Percentiles rank a stretch among this genome's conserved stretches.
Conservation (phyloP, 202 grass and related monocot genomes). For the Sporobolus alterniflorus region DNA sequence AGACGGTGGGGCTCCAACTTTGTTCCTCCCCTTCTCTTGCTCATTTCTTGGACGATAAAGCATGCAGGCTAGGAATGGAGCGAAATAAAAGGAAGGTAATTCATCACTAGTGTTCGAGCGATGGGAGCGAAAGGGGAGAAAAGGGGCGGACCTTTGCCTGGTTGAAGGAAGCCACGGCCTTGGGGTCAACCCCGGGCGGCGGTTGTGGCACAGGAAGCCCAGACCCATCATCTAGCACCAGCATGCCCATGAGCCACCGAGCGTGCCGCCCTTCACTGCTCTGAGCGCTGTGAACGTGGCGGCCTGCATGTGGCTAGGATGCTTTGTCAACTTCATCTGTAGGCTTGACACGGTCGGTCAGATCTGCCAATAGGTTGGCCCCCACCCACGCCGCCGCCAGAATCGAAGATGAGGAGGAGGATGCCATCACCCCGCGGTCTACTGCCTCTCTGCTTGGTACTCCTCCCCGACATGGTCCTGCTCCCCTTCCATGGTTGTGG, state of each 20-base stretch:
- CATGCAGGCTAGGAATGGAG: slow-evolving; percentile 19
- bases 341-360: slow-evolving; percentile 56
- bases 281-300: slow-evolving; percentile 66
- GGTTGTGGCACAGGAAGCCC: slow-evolving; percentile 58
- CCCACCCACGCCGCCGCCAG: slow-evolving; percentile 30
- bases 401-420: slow-evolving; percentile 31
- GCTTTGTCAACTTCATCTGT: slow-evolving; percentile 71
- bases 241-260: slow-evolving; percentile 87
- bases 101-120: too few relatives aligned
- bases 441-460: too few relatives aligned
- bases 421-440: slow-evolving; percentile 49
- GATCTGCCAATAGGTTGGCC: slow-evolving; percentile 64
- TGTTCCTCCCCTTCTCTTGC: not conserved
- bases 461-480: too few relatives aligned
- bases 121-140: not conserved
- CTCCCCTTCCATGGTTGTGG: too few relatives aligned
- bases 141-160: slow-evolving; percentile 68
- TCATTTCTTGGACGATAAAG: slow-evolving; percentile 37
- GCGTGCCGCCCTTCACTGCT: slow-evolving; percentile 79
- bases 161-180: slow-evolving; percentile 69
- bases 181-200: slow-evolving; percentile 58
- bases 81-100: too few relatives aligned
- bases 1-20: slow-evolving; percentile 10
- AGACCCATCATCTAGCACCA: slow-evolving; percentile 55
- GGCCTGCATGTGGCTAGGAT: slow-evolving; percentile 80